A percentile compares a stretch with the other conserved stretches of the same genome.
These are phyloP conservation scores for Silybum marianum DNA, from an alignment of 129 eudicot species.

Conservation along the genomic window DNA sequence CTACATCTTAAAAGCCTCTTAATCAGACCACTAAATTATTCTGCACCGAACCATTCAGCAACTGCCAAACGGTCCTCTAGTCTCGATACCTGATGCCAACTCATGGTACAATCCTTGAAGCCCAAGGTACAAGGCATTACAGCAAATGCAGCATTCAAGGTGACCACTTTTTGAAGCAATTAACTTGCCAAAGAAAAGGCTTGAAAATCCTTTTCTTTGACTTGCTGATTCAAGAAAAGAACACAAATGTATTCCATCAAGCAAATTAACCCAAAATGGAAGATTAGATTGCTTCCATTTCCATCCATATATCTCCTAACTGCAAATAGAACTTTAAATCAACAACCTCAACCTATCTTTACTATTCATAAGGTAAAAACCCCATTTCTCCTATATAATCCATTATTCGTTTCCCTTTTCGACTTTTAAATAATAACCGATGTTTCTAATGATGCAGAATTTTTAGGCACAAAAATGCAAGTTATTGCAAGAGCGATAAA, in stretches of 20 bases:
- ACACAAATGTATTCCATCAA: conserved; percentile 29
- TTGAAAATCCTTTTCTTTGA: conserved; percentile 34
- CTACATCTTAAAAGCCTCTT: too few species aligned
- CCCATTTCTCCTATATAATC: neutral
- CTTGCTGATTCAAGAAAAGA: conserved; percentile 34
- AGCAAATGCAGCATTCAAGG: conserved; percentile 13
- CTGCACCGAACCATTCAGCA: too few species aligned
- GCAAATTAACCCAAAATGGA: conserved; percentile 25
- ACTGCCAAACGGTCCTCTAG: too few species aligned
- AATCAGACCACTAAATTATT: too few species aligned
- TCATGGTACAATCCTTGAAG: too few species aligned
- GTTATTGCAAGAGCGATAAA: conserved; percentile 49
- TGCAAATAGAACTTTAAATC: neutral
- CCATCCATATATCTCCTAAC: conserved; percentile 21
- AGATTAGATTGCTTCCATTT: conserved; percentile 25
- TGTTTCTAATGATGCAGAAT: neutral
- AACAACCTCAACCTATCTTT: neutral
- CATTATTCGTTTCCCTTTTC: neutral
- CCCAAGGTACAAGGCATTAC: conserved; percentile 19
- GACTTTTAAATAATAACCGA: neutral
- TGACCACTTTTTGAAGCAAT: conserved; percentile 25
- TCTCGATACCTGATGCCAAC: too few species aligned
- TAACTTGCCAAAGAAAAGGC: conserved; percentile 14
- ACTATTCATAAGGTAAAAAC: conserved; percentile 9
- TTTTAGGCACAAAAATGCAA: conserved; percentile 45